phyloP scores from a whole-genome alignment of 768 basidiomycete species.

The Tulasnella sp. region DNA sequence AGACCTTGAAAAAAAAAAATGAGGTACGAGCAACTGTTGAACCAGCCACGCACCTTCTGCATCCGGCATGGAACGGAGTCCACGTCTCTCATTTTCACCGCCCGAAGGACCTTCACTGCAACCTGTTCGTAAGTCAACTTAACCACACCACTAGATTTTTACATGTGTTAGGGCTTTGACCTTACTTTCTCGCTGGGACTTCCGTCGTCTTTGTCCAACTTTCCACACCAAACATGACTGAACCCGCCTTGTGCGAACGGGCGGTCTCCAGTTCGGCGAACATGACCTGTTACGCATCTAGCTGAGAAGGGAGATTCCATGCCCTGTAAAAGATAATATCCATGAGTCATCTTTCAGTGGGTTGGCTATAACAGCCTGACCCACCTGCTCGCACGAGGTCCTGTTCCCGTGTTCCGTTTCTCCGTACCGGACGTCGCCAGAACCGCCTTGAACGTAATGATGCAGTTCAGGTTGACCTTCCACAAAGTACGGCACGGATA shows the following conservation, averaged over 20 bases:
- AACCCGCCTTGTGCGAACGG: not conserved
- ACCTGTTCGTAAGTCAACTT: not conserved
- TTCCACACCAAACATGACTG: not conserved
- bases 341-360: too few species aligned
- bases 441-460: not conserved
- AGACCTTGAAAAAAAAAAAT: not conserved
- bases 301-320: too few species aligned
- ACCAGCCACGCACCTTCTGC: not conserved
- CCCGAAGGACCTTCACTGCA: not conserved
- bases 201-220: not conserved
- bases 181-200: not conserved
- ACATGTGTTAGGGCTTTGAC: not conserved
- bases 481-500: too few species aligned
- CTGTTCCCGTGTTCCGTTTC: too few species aligned
- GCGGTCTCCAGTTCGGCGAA: not conserved
- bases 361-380: too few species aligned
- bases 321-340: too few species aligned
- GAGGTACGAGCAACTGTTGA: too few species aligned
- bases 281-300: not conserved
- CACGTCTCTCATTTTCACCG: not conserved
- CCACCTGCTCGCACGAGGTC: too few species aligned
- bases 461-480: too few species aligned
- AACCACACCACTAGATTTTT: not conserved
- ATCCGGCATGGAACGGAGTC: not conserved
- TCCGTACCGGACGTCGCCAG: too few species aligned